Evolutionary conservation across 495 filamentous ascomycete genomes (phyloP), one percentile per base, ranked within the genome.

Genomic region (Lasiosphaeria ovina): DNA sequence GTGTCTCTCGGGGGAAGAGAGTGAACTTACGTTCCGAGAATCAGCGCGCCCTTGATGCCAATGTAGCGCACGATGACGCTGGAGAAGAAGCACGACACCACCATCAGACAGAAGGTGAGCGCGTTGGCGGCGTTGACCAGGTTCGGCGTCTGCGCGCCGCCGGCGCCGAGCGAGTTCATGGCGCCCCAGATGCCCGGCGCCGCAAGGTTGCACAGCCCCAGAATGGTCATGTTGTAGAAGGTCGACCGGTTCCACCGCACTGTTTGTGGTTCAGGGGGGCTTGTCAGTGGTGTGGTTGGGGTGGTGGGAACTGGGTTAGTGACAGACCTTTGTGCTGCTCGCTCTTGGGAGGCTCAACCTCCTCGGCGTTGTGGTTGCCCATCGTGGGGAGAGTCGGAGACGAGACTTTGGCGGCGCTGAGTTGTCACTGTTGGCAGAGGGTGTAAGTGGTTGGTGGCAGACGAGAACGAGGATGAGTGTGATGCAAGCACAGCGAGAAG

Each of bases 51-150:
- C 66, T 86, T 86, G 57, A 89, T 85, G 3, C 85, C 85, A 58
- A 88, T 83, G 42, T 79, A 81, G 36, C 76, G 75, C 6, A 87
- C 81, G 7, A 86, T 51, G 0, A 76, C 71, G 60, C 80, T 81
- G 8, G 79, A 75, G 42, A 87, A 75, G 67, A 79, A 83, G 69
- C 83, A 86, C 0, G 81, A 84, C 0, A 89, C 62, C 0, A 85
- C 80, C 85, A 88, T 87, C 1, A 88, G 77, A n/a, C 80, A 79
- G 65, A 88, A 88, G 0, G 83, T 87, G 4, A 88, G 69, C 0
- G 85, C 82, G 67, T 89, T 89, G n/a, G 84, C 86, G n/a, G 80
- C 79, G 65, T 89, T 88, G 57, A 89, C 82, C 11, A 89, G 78
- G 57, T 85, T 81, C 6, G 87, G 87, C n/a, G 71, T 76, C 57